phyloP scores from a whole-genome alignment of 2,329 filamentous ascomycete genomes.

The Penicillium sp. region DNA sequence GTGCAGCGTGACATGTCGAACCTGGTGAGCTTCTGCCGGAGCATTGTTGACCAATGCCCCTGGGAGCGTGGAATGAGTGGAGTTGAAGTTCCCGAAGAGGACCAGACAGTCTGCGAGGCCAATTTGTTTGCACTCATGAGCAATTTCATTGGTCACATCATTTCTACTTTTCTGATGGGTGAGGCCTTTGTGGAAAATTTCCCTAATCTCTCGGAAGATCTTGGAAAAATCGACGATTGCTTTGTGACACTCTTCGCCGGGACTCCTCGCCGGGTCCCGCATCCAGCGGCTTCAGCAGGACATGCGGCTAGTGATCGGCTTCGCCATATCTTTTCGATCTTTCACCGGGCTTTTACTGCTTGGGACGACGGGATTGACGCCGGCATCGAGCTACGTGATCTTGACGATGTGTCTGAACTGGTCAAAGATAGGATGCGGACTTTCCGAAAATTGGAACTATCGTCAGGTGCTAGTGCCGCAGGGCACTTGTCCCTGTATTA shows the following conservation, averaged over 20 bases:
- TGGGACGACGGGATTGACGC: conserved; percentile 38
- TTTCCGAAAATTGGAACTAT: conserved; percentile 34
- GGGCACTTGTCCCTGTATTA: conserved; percentile 46
- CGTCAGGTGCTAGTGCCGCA: conserved; percentile 31
- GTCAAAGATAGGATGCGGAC: conserved; percentile 37
- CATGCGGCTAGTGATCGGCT: conserved; percentile 41
- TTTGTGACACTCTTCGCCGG: conserved; percentile 49
- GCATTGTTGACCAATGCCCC: conserved; percentile 51
- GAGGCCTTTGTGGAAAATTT: conserved; percentile 45
- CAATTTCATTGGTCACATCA: conserved; percentile 48
- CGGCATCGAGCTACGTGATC: conserved; percentile 39
- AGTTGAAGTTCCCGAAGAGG: conserved; percentile 37
- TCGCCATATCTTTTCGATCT: conserved; percentile 34
- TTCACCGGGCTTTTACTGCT: conserved; percentile 38
- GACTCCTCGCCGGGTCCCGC: conserved; percentile 48
- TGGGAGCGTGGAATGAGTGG: conserved; percentile 51
- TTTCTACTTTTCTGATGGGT: conserved; percentile 45
- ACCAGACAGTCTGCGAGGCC: conserved; percentile 43
- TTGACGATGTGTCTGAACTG: conserved; percentile 43
- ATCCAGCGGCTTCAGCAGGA: conserved; percentile 44
- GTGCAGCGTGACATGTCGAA: conserved; percentile 44
- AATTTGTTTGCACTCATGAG: conserved; percentile 47
- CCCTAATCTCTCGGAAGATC: conserved; percentile 46
- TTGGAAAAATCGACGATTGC: conserved; percentile 48
- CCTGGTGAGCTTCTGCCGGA: conserved; percentile 52